Conservation (phyloP, 306 rosid genomes). For the Fagus crenata region DNA sequence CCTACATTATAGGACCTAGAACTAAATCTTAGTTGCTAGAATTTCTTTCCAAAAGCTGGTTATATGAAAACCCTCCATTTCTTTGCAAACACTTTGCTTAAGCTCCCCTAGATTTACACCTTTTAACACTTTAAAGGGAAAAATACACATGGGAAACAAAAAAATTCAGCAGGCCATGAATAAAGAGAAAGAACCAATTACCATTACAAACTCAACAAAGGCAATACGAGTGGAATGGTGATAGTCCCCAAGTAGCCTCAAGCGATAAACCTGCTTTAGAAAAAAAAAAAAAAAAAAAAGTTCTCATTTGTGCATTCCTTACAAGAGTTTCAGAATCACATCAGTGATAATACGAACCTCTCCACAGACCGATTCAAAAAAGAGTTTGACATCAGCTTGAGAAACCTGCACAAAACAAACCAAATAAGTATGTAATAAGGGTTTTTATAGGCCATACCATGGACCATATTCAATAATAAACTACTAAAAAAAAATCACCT, state of each 20-base stretch:
- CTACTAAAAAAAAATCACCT: slow-evolving; percentile 45
- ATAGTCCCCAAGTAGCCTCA: slow-evolving; percentile 97
- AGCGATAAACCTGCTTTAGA: slow-evolving; percentile 67
- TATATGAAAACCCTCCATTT: background rate
- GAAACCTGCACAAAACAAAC: slow-evolving; percentile 59
- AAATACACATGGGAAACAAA: background rate
- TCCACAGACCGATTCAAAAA: slow-evolving; percentile 93
- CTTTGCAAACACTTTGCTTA: background rate
- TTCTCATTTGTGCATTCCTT: background rate
- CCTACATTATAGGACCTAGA: background rate
- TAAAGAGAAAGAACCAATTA: slow-evolving; percentile 32
- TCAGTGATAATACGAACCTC: slow-evolving; percentile 60
- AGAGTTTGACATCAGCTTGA: slow-evolving; percentile 87
- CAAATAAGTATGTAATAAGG: slow-evolving; percentile 19
- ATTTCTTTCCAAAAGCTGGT: background rate
- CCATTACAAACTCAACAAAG: slow-evolving; percentile 86
- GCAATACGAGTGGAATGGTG: slow-evolving; percentile 97
- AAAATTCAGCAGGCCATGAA: slow-evolving; percentile 16
- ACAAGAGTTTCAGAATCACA: background rate
- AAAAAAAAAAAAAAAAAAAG: background rate
- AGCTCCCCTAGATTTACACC: background rate
- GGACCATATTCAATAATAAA: slow-evolving; percentile 5
- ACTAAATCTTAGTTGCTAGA: background rate
- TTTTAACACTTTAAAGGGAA: background rate
- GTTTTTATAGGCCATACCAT: slow-evolving; percentile 15